Evolutionary conservation across 2,329 filamentous ascomycete species (phyloP).

Genomic region (Sporothrix globosa): DNA sequence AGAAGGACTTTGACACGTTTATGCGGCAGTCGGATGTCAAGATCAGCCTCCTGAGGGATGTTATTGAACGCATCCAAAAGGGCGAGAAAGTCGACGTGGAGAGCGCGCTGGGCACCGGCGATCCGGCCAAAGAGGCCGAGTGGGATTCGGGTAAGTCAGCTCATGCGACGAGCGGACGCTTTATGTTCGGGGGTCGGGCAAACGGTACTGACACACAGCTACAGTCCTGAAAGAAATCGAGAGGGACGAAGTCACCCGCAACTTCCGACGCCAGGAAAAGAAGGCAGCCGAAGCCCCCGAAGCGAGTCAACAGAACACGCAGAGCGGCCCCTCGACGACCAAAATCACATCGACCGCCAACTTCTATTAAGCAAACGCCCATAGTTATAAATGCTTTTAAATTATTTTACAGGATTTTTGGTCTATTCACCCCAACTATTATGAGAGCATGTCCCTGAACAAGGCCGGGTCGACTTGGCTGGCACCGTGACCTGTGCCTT

Average conservation of each 20-base stretch:
- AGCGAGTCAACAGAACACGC: no score
- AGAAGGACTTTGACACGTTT: slow-evolving; percentile 73
- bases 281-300: slow-evolving; percentile 40
- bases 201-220: neutral
- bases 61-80: slow-evolving; percentile 68
- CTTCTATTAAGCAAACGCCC: slow-evolving; percentile 36
- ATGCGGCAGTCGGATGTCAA: slow-evolving; percentile 76
- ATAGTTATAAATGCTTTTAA: slow-evolving; percentile 29
- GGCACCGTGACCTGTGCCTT: neutral
- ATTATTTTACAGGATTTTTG: slow-evolving; percentile 34
- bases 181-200: neutral
- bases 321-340: slow-evolving; percentile 6
- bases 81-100: slow-evolving; percentile 86
- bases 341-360: slow-evolving; percentile 33
- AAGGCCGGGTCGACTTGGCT: slow-evolving; percentile 44
- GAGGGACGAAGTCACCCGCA: slow-evolving; percentile 60
- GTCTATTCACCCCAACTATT: neutral
- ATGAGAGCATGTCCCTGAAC: slow-evolving; percentile 66
- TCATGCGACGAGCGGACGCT: neutral
- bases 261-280: slow-evolving; percentile 50
- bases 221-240: slow-evolving; percentile 69
- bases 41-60: slow-evolving; percentile 74
- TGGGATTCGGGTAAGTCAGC: slow-evolving; percentile 76
- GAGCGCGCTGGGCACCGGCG: slow-evolving; percentile 75
- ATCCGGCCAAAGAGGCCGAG: slow-evolving; percentile 72